Percentiles rank a stretch among this genome's conserved stretches.
These are phyloP conservation scores for Cercospora sp. DNA, from an alignment of 2,329 filamentous ascomycete species.

Conservation along the genomic window DNA sequence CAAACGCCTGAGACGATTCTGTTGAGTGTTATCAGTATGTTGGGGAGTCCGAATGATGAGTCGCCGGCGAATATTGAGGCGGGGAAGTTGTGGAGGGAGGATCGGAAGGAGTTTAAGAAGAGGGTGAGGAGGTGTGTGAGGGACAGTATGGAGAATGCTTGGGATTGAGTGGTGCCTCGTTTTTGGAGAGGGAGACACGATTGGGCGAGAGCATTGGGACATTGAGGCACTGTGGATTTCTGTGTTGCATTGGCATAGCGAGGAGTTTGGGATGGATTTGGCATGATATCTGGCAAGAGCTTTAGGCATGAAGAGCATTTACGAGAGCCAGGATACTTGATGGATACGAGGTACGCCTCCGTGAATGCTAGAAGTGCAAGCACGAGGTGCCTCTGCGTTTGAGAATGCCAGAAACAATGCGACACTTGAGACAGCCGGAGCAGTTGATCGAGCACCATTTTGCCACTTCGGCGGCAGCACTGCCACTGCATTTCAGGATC, in stretches of 20 bases:
- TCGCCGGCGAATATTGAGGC: slow-evolving; percentile 94
- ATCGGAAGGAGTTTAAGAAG: slow-evolving; percentile 74
- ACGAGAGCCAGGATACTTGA: background rate
- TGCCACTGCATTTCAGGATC: background rate
- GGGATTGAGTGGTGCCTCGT: slow-evolving; percentile 30
- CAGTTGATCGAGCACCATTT: background rate
- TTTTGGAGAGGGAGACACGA: background rate
- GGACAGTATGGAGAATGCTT: slow-evolving; percentile 66
- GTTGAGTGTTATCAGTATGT: slow-evolving; percentile 85
- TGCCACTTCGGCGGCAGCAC: too few species aligned
- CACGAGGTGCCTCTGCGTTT: background rate
- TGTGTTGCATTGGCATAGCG: background rate
- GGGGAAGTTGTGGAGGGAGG: slow-evolving; percentile 81
- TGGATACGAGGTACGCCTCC: background rate
- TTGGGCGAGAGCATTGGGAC: background rate
- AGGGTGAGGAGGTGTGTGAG: slow-evolving; percentile 75
- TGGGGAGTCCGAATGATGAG: slow-evolving; percentile 91
- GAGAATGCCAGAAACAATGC: background rate
- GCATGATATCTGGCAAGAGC: background rate
- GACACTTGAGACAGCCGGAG: background rate
- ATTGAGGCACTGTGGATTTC: background rate
- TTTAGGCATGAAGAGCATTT: background rate
- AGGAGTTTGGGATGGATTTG: background rate
- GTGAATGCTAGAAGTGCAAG: background rate
- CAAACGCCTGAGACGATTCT: slow-evolving; percentile 95